phyloP scores from a whole-genome alignment of 2,329 filamentous ascomycete genomes.

The Fusarium sp. region DNA sequence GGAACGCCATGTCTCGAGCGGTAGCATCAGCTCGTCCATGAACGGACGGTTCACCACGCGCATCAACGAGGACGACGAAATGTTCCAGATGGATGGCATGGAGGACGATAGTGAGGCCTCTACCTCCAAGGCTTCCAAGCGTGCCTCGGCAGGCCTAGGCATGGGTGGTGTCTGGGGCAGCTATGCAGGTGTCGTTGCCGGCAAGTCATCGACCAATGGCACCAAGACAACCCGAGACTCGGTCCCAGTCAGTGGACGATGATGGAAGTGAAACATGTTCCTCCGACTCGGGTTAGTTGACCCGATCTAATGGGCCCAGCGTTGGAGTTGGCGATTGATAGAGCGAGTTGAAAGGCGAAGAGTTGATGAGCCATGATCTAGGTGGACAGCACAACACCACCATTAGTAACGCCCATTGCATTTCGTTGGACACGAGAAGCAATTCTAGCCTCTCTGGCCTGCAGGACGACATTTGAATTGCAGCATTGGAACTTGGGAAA shows the following conservation, averaged over 20 bases:
- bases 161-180: conserved; percentile 54
- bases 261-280: conserved; percentile 19
- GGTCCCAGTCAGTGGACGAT: conserved; percentile 49
- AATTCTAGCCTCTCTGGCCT: conserved; percentile 10
- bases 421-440: conserved; percentile 28
- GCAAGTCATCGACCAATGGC: conserved; percentile 44
- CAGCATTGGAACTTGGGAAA: conserved; percentile 34
- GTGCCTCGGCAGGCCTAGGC: conserved; percentile 58
- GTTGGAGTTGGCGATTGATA: conserved; percentile 34
- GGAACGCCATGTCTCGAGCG: conserved; percentile 71
- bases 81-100: conserved; percentile 73
- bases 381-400: conserved; percentile 21
- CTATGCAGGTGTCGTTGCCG: conserved; percentile 54
- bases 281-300: conserved; percentile 10
- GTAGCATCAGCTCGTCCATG: conserved; percentile 66
- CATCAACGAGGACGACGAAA: conserved; percentile 73
- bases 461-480: conserved; percentile 27
- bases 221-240: conserved; percentile 47
- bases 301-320: conserved; percentile 27
- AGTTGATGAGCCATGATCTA: conserved; percentile 40
- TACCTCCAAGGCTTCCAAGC: conserved; percentile 60
- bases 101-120: conserved; percentile 70
- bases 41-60: conserved; percentile 72
- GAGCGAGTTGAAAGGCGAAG: conserved; percentile 29
- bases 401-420: conserved; percentile 31